phyloP scores from a whole-genome alignment of 2,329 filamentous ascomycete genomes.

The Blastomyces parvus region DNA sequence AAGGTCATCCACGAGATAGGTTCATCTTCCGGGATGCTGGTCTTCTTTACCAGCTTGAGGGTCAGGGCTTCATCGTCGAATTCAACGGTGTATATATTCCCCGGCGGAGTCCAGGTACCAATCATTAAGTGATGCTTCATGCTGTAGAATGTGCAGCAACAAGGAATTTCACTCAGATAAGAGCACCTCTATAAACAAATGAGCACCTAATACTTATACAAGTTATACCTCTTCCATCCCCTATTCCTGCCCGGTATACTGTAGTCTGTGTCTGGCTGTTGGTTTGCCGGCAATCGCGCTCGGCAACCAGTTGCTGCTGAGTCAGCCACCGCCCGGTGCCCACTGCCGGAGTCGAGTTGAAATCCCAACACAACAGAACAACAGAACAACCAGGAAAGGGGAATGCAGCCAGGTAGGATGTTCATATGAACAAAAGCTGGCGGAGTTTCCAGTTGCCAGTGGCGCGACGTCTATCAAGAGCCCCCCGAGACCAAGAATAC shows the following conservation, averaged over 20 bases:
- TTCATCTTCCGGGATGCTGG: conserved; percentile 70
- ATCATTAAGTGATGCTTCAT: conserved; percentile 90
- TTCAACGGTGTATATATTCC: conserved; percentile 78
- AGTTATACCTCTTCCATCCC: no score
- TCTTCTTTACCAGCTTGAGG: conserved; percentile 67
- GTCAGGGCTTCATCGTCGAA: conserved; percentile 76
- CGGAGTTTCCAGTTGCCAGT: neutral
- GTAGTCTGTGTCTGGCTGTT: no score
- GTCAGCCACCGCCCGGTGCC: neutral
- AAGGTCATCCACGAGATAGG: conserved; percentile 93
- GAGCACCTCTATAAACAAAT: no score
- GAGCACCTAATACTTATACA: no score
- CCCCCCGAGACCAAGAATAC: neutral
- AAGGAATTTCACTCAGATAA: no score
- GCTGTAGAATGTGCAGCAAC: conserved; percentile 24
- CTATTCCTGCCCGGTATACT: no score
- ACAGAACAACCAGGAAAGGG: neutral
- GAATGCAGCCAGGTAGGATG: neutral
- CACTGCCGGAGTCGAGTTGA: no score
- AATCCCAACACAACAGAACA: no score
- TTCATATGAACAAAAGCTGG: neutral
- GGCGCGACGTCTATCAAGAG: neutral
- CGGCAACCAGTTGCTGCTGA: conserved; percentile 5
- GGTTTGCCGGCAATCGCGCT: neutral
- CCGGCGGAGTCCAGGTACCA: conserved; percentile 82